Percentiles rank a stretch among this genome's conserved stretches.
phyloP scores from a whole-genome alignment of 148 eudicot genomes.

The Agrostemma githago region DNA sequence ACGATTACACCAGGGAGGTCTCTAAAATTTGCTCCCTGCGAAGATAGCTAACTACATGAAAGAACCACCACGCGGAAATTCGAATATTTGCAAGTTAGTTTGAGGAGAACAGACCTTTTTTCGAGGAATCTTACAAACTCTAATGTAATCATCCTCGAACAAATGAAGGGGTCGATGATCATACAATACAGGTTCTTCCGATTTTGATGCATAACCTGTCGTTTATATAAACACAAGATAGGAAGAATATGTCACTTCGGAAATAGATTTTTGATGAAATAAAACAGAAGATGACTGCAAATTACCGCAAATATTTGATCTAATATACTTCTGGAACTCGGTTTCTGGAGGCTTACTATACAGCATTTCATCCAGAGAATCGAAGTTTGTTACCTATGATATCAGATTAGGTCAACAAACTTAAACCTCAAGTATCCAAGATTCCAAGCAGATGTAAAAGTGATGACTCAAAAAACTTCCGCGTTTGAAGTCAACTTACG shows the following conservation, averaged over 20 bases:
- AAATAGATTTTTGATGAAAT: neutral
- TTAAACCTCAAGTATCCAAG: constrained; percentile 3
- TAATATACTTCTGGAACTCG: constrained; percentile 69
- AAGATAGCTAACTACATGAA: constrained; percentile 14
- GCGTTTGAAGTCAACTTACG: constrained; percentile 30
- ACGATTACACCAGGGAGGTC: constrained; percentile 83
- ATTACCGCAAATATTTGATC: constrained; percentile 59
- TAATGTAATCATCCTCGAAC: constrained; percentile 53
- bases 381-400: constrained; percentile 58
- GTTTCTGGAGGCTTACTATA: constrained; percentile 75
- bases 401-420: constrained; percentile 19
- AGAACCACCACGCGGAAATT: neutral
- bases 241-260: neutral
- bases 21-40: constrained; percentile 85
- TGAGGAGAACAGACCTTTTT: constrained; percentile 48
- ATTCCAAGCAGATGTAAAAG: neutral
- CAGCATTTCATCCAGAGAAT: constrained; percentile 55
- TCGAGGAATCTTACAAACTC: constrained; percentile 72
- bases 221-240: constrained; percentile 24
- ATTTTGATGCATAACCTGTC: constrained; percentile 28
- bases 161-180: constrained; percentile 74
- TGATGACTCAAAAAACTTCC: neutral
- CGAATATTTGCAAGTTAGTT: neutral
- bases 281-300: neutral
- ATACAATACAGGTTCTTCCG: constrained; percentile 39